Evolutionary conservation across 192 early-diverging fungal species (phyloP).

Genomic region (Chytriomyces sp.): DNA sequence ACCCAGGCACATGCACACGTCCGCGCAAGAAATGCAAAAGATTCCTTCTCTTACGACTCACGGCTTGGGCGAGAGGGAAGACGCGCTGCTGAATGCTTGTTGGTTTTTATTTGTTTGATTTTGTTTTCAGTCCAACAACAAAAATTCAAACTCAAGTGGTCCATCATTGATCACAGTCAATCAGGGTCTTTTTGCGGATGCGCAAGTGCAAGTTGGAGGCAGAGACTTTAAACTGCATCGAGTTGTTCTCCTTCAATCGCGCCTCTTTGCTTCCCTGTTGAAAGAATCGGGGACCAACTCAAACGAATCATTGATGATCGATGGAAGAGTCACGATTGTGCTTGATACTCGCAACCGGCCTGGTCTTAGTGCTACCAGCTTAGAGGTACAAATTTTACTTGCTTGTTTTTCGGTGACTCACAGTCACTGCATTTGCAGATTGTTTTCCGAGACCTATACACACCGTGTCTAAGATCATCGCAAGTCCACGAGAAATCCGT

Average conservation of each 20-base stretch:
- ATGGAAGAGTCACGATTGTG: neutral
- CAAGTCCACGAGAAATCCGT: neutral
- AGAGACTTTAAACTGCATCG: conserved; percentile 22
- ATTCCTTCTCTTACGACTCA: neutral
- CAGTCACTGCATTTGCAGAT: conserved; percentile 3
- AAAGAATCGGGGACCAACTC: neutral
- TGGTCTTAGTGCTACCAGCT: neutral
- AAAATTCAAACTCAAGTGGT: neutral
- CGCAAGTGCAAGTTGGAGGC: neutral
- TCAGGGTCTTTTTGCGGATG: conserved; percentile 7
- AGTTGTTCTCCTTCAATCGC: conserved; percentile 8
- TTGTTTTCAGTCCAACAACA: too few relatives aligned
- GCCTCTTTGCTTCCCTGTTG: conserved; percentile 19
- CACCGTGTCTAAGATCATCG: neutral
- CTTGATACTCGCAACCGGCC: conserved; percentile 13
- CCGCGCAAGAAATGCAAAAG: neutral
- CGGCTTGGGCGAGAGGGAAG: neutral
- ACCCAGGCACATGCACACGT: too few relatives aligned
- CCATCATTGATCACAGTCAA: neutral
- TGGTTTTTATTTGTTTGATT: too few relatives aligned
- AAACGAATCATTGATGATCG: neutral
- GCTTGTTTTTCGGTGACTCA: neutral
- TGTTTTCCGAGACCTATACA: conserved; percentile 23
- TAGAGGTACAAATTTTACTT: neutral
- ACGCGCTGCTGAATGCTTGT: neutral